Evolutionary conservation across 495 filamentous ascomycete genomes (phyloP).

Genomic region (Daldinia childiae): DNA sequence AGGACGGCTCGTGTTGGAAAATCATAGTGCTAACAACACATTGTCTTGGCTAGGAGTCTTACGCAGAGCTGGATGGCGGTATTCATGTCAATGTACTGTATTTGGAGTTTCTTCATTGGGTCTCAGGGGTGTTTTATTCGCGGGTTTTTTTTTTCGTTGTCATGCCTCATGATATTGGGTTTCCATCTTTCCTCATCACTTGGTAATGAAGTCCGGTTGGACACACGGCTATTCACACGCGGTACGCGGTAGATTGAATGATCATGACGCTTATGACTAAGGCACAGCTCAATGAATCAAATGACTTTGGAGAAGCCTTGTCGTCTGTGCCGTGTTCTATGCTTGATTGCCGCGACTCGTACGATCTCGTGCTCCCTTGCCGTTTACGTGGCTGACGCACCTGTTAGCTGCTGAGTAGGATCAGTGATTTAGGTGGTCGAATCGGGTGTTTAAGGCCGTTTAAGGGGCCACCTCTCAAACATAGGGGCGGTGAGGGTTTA

Average conservation of each 20-base stretch:
- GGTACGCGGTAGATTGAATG: conserved; percentile 42
- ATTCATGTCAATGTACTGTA: conserved; percentile 32
- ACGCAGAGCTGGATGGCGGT: conserved; percentile 20
- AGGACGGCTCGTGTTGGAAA: neutral
- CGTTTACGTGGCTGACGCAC: conserved; percentile 36
- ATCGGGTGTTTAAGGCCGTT: conserved; percentile 15
- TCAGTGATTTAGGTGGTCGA: conserved; percentile 18
- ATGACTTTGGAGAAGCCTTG: conserved; percentile 20
- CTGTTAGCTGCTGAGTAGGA: conserved; percentile 22
- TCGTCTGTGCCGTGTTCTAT: conserved; percentile 7
- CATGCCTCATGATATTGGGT: conserved; percentile 36
- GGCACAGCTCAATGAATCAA: conserved; percentile 34
- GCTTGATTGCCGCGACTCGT: conserved; percentile 18
- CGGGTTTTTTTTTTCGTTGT: conserved; percentile 23
- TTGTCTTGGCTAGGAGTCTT: conserved; percentile 19
- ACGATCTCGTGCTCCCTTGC: conserved; percentile 28
- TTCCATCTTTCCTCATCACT: conserved; percentile 41
- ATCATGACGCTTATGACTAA: conserved; percentile 40
- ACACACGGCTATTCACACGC: conserved; percentile 32
- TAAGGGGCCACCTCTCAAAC: conserved; percentile 23
- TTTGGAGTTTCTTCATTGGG: conserved; percentile 26
- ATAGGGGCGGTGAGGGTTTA: conserved; percentile 29
- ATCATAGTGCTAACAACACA: neutral
- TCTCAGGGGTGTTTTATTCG: conserved; percentile 7
- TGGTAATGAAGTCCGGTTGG: conserved; percentile 45